Evolutionary conservation across 495 filamentous ascomycete species (phyloP), one percentile per base, ranked within the genome.

Genomic region (Pyrenopolyporus hunteri): DNA sequence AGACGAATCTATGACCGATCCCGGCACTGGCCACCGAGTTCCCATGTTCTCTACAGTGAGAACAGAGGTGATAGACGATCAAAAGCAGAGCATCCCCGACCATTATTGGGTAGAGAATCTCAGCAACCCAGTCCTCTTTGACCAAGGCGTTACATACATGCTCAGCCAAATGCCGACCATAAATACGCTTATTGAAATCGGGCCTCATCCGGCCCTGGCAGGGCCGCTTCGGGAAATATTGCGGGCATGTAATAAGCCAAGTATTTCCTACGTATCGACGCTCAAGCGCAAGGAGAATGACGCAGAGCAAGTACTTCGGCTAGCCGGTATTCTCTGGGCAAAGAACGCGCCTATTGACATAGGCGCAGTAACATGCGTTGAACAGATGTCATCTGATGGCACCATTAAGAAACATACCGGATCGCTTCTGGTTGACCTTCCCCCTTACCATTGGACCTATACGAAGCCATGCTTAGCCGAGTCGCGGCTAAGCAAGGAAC

Each of bases 191-290:
- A 59, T 85, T n/a, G 83, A 86, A 44, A 67, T 85, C 9, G 84
- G 85, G 0, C 82, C 85, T 33, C 84, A 86, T 57, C 69, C 74
- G 3, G 80, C 83, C 0, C 57, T 88, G 0, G 65, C 74, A 20
- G 76, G 77, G 0, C 81, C 83, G 0, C 59, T 83, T 19, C 67
- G 68, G 25, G 68, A 79, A 37, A 79, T 76, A 20, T 46, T 59
- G 60, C 33, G 44, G 29, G 13, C 53, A n/a, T 35, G 39, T 3
- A 43, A 56, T n/a, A 33, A 45, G 1, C 39, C 45, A 11, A 28
- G 44, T 16, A 19, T 78, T 1, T 55, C 61, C 11, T 84, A 84
- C 55, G 5, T 65, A 7, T 48, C 26, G 26, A 62, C 73, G 3
- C 46, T 82, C 0, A 33, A 33, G 9, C n/a, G 59, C 14, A 70